Conservation (phyloP, 1,284 basidiomycete species). For the Papiliotrema laurentii region DNA sequence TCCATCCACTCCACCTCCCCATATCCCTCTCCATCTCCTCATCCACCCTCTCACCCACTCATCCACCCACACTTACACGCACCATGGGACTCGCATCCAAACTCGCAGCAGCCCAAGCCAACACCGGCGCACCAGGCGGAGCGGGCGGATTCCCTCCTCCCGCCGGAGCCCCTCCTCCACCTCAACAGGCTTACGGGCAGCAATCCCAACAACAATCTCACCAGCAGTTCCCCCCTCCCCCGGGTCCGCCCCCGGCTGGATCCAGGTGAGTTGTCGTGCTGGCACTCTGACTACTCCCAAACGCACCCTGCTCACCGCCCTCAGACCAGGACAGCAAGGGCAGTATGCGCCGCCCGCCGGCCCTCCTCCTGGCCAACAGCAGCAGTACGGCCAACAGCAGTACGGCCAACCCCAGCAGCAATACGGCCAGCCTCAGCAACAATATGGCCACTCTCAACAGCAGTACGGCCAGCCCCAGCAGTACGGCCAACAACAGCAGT, state of each 20-base stretch:
- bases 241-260: constrained; percentile 1
- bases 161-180: constrained; percentile 7
- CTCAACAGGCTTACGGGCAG: constrained; percentile 2
- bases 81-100: constrained; percentile 39
- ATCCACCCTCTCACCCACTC: constrained; percentile 3
- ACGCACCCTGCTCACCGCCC: background rate
- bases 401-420: constrained; percentile 15
- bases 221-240: constrained; percentile 5
- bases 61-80: constrained; percentile 2
- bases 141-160: constrained; percentile 11
- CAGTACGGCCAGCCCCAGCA: constrained; percentile 3
- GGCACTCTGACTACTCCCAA: no score
- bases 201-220: constrained; percentile 12
- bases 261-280: background rate
- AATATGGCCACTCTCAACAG: constrained; percentile 10
- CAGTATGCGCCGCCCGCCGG: constrained; percentile 4
- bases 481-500: constrained; percentile 2
- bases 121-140: constrained; percentile 14
- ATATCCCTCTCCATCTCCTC: background rate
- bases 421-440: constrained; percentile 15
- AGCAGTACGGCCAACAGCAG: constrained; percentile 7
- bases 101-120: constrained; percentile 28
- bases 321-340: constrained; percentile 1
- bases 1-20: background rate
- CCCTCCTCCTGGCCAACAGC: constrained; percentile 2